Percentiles rank a stretch among this genome's conserved stretches.
These are phyloP conservation scores for Phaeoacremonium minimum DNA, from an alignment of 2,329 filamentous ascomycete species.

Conservation along the genomic window DNA sequence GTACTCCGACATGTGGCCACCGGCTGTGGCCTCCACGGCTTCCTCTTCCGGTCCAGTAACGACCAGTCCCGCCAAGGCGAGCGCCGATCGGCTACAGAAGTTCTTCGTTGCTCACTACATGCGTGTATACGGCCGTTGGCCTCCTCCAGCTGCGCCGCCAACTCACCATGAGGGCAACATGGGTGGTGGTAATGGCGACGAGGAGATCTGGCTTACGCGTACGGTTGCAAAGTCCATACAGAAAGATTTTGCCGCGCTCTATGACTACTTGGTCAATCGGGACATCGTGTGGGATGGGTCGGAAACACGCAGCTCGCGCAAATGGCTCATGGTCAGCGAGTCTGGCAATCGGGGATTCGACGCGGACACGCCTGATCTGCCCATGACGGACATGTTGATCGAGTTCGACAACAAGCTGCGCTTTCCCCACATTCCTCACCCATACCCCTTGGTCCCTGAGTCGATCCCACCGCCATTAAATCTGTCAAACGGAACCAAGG, in stretches of 20 bases:
- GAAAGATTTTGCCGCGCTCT: constrained; percentile 62
- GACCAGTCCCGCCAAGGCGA: constrained; percentile 39
- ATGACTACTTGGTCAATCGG: constrained; percentile 67
- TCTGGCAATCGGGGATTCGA: constrained; percentile 40
- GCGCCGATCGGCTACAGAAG: constrained; percentile 54
- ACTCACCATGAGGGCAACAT: constrained; percentile 5
- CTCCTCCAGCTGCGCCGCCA: constrained; percentile 31
- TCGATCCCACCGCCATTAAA: constrained; percentile 29
- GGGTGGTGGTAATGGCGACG: constrained; percentile 24
- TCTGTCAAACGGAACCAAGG: constrained; percentile 13
- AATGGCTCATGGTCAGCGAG: constrained; percentile 58
- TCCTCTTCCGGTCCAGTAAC: constrained; percentile 20
- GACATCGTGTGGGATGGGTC: constrained; percentile 62
- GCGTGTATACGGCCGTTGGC: constrained; percentile 56
- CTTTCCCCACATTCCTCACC: constrained; percentile 63
- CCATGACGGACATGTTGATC: constrained; percentile 62
- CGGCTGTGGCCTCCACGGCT: constrained; percentile 21
- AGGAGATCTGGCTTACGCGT: constrained; percentile 58
- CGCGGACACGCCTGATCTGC: constrained; percentile 48
- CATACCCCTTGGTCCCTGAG: constrained; percentile 61
- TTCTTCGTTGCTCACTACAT: constrained; percentile 59
- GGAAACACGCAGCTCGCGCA: constrained; percentile 56
- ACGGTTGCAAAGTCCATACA: constrained; percentile 54
- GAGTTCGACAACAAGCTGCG: constrained; percentile 59
- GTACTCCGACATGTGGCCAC: constrained; percentile 58